phyloP scores from a whole-genome alignment of 2,329 filamentous ascomycete species.

The Sclerotinia sclerotiorum region DNA sequence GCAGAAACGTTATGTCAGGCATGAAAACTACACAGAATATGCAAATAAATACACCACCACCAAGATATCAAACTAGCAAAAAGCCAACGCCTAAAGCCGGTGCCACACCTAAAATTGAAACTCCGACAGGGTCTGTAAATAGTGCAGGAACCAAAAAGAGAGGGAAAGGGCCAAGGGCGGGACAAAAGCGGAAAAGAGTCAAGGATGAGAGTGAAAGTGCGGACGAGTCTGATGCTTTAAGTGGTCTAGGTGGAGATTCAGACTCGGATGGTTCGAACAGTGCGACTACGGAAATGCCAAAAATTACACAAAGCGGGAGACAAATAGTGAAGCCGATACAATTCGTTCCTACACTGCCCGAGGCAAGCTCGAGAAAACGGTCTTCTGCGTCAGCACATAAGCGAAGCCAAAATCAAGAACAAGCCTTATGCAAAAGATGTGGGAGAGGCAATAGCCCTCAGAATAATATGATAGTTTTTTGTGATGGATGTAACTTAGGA shows the following conservation, averaged over 20 bases:
- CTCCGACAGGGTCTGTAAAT: conserved; percentile 31
- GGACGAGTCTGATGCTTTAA: conserved; percentile 39
- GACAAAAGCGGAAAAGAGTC: conserved; percentile 38
- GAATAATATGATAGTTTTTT: conserved; percentile 83
- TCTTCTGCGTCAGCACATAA: conserved; percentile 46
- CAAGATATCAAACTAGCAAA: conserved; percentile 25
- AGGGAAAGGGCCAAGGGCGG: conserved; percentile 31
- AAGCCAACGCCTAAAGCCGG: conserved; percentile 25
- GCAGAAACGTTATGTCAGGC: conserved; percentile 39
- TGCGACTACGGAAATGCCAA: conserved; percentile 55
- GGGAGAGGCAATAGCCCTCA: conserved; percentile 67
- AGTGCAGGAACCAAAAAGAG: conserved; percentile 28
- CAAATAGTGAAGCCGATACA: conserved; percentile 66
- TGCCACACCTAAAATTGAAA: conserved; percentile 26
- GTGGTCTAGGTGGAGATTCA: conserved; percentile 41
- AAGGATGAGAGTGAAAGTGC: conserved; percentile 36
- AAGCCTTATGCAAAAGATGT: conserved; percentile 69
- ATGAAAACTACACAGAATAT: conserved; percentile 43
- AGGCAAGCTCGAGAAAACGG: conserved; percentile 44
- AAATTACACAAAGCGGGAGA: conserved; percentile 73
- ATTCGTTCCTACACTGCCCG: conserved; percentile 58
- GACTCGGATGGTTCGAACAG: conserved; percentile 43
- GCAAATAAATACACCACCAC: conserved; percentile 36
- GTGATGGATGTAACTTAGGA: conserved; percentile 74
- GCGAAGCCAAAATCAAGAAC: conserved; percentile 54